phyloP scores from a whole-genome alignment of 1,139 yeast species.

The Trichomonascaceae sp. region DNA sequence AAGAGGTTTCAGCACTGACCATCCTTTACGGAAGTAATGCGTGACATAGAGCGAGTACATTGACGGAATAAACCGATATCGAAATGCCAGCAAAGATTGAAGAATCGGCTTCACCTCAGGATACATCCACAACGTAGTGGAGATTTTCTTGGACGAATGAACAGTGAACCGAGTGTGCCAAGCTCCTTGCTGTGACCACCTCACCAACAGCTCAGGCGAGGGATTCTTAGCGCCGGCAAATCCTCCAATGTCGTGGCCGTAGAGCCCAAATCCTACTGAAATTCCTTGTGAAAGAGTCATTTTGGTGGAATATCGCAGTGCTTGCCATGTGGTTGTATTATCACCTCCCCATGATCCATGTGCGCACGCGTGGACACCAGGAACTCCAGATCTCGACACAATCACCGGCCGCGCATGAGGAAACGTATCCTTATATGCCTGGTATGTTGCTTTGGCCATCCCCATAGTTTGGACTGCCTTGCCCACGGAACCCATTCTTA shows the following conservation, averaged over 20 bases:
- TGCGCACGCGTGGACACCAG: conserved; percentile 18
- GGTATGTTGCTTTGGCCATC: conserved; percentile 19
- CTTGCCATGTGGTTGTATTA: conserved; percentile 18
- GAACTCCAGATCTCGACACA: conserved; percentile 17
- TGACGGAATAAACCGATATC: conserved; percentile 19
- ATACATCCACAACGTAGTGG: conserved; percentile 17
- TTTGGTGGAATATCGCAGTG: conserved; percentile 13
- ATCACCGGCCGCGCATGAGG: conserved; percentile 20
- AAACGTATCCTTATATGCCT: conserved; percentile 9
- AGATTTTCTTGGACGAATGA: conserved; percentile 14
- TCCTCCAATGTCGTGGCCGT: conserved; percentile 21
- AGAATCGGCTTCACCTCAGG: conserved; percentile 16
- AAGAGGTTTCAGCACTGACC: conserved; percentile 16
- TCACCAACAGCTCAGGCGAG: conserved; percentile 16
- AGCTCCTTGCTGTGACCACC: conserved; percentile 20
- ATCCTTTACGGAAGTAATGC: conserved; percentile 12
- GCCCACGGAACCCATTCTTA: conserved; percentile 6
- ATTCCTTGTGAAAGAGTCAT: conserved; percentile 16
- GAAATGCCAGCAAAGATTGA: conserved; percentile 12
- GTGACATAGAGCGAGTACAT: conserved; percentile 16
- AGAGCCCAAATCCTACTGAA: conserved; percentile 17
- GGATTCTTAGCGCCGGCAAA: conserved; percentile 16
- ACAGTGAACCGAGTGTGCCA: conserved; percentile 19
- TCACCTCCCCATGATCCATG: conserved; percentile 23
- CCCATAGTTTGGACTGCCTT: conserved; percentile 9